phyloP scores from a whole-genome alignment of 2,329 filamentous ascomycete species.

The Colletotrichum tamarilloi region DNA sequence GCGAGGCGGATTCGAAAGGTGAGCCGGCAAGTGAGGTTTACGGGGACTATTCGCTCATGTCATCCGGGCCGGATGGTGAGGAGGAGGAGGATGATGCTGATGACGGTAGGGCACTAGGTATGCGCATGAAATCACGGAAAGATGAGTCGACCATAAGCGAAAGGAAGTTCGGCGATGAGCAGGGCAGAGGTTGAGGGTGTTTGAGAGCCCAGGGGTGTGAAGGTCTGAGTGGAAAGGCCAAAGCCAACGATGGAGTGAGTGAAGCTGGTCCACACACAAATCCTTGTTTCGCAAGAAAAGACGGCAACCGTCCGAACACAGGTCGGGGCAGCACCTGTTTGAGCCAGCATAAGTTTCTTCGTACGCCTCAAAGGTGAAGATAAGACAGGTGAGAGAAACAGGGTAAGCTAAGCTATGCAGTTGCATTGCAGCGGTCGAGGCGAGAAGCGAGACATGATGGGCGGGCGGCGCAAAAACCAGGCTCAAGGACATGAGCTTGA shows the following conservation, averaged over 20 bases:
- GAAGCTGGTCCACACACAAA: background rate
- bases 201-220: background rate
- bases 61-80: background rate
- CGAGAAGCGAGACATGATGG: background rate
- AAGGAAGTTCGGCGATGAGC: background rate
- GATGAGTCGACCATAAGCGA: background rate
- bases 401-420: background rate
- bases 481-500: background rate
- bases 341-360: background rate
- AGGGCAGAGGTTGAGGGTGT: background rate
- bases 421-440: background rate
- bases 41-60: background rate
- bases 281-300: background rate
- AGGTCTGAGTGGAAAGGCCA: background rate
- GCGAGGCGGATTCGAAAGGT: slow-evolving; percentile 8
- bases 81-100: background rate
- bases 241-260: background rate
- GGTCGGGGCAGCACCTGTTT: background rate
- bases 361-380: background rate
- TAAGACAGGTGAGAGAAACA: no score
- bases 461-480: background rate
- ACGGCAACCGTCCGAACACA: background rate
- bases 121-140: background rate
- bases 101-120: background rate
- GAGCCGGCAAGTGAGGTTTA: background rate